Conservation (phyloP, 192 early-diverging fungal genomes). For the Phycomyces blakesleeanus region DNA sequence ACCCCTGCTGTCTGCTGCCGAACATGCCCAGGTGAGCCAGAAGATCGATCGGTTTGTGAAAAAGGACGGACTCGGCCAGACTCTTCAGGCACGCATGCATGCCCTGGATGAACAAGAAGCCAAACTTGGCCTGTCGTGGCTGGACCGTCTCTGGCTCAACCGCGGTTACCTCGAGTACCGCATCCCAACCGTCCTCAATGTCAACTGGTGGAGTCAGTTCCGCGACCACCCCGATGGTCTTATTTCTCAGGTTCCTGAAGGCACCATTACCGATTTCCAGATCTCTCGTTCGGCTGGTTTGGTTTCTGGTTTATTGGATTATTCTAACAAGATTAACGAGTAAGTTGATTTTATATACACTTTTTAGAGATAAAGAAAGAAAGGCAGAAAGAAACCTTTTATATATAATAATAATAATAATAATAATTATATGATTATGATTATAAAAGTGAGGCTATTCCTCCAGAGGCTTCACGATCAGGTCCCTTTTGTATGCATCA, state of each 20-base stretch:
- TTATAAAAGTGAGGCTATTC: constrained; percentile 43
- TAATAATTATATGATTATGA: too few species aligned
- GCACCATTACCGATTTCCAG: constrained; percentile 68
- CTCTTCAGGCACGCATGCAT: constrained; percentile 69
- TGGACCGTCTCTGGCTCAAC: constrained; percentile 82
- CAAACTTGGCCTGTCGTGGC: constrained; percentile 63
- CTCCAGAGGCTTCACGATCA: constrained; percentile 66
- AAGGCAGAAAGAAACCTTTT: background rate
- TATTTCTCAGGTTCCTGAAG: constrained; percentile 35
- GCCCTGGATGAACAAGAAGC: constrained; percentile 64
- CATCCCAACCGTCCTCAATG: constrained; percentile 79
- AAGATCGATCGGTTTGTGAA: constrained; percentile 71
- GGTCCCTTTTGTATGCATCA: constrained; percentile 93
- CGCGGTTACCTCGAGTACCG: constrained; percentile 86
- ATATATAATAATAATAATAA: constrained; percentile 4
- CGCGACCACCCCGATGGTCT: constrained; percentile 53
- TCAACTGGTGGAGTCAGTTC: constrained; percentile 84
- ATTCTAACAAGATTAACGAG: constrained; percentile 71
- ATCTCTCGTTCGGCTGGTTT: constrained; percentile 76
- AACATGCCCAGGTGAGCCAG: constrained; percentile 54
- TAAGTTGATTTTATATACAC: constrained; percentile 18
- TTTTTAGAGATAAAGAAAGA: background rate
- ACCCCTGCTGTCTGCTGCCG: constrained; percentile 60
- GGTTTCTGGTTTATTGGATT: constrained; percentile 61
- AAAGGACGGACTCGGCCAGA: constrained; percentile 64